phyloP scores from a whole-genome alignment of 441 rosid species.

The Euphorbia schlechtendalii region DNA sequence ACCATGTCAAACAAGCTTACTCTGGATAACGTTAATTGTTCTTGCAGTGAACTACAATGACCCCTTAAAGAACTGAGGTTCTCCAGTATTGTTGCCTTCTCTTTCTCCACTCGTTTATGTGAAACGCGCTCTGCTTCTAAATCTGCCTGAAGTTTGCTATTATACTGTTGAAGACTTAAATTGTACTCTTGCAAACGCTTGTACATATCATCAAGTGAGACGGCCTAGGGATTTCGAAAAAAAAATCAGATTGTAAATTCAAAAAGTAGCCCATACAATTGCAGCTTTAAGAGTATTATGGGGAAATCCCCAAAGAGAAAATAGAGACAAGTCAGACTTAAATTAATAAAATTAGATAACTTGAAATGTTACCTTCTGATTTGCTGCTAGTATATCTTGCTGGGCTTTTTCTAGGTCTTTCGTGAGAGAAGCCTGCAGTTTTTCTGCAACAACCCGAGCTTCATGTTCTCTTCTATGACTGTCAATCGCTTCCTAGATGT shows the following conservation, averaged over 20 bases:
- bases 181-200: conserved; percentile 86
- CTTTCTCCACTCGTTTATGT: conserved; percentile 62
- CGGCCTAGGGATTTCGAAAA: conserved; percentile 42
- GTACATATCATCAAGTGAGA: conserved; percentile 60
- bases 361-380: conserved; percentile 49
- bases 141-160: conserved; percentile 64
- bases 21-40: conserved; percentile 63
- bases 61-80: conserved; percentile 79
- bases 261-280: not conserved
- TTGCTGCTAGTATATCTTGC: conserved; percentile 60
- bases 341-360: not conserved
- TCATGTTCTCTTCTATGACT: conserved; percentile 54
- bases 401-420: conserved; percentile 67
- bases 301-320: not conserved
- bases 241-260: conserved; percentile 35
- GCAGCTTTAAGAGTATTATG: not conserved
- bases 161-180: conserved; percentile 76
- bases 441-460: conserved; percentile 59
- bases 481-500: conserved; percentile 59
- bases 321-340: not conserved
- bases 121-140: conserved; percentile 52
- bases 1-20: conserved; percentile 32
- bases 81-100: conserved; percentile 74
- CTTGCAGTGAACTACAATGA: conserved; percentile 78
- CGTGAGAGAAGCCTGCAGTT: conserved; percentile 46